These are phyloP conservation scores for Aspergillus piperis DNA, from an alignment of 2,329 filamentous ascomycete genomes.

Conservation along the genomic window DNA sequence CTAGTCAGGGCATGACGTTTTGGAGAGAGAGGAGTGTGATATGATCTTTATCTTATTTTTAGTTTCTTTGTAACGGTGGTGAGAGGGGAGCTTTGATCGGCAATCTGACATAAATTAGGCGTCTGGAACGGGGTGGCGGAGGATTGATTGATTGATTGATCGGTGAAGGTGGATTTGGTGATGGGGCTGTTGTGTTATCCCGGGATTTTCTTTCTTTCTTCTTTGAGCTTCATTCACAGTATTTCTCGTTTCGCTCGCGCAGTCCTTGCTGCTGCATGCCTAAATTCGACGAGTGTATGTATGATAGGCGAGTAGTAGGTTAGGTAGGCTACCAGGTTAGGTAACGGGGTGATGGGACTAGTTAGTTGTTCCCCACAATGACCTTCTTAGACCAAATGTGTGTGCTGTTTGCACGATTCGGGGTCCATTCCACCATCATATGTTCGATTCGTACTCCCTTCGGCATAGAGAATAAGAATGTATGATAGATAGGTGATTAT, in stretches of 20 bases:
- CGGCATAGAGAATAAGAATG: too few relatives aligned
- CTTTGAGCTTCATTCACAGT: not conserved
- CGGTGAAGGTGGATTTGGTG: conserved; percentile 18
- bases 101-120: conserved; percentile 17
- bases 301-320: conserved; percentile 9
- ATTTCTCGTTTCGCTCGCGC: not conserved
- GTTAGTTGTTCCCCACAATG: not conserved
- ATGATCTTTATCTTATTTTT: not conserved
- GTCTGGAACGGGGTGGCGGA: conserved; percentile 20
- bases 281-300: conserved; percentile 11
- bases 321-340: not conserved
- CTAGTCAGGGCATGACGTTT: not conserved
- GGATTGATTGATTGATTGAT: too few relatives aligned
- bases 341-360: not conserved
- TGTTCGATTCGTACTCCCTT: not conserved
- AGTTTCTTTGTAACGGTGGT: not conserved
- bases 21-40: not conserved
- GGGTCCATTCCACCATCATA: not conserved
- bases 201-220: not conserved
- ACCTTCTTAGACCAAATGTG: not conserved
- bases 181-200: conserved; percentile 5
- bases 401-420: not conserved
- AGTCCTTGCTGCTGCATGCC: not conserved
- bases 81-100: conserved; percentile 1
- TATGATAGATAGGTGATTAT: not conserved